Base-by-base conservation (phyloP, 768 basidiomycete genomes). In the Tricholoma sp. region DNA sequence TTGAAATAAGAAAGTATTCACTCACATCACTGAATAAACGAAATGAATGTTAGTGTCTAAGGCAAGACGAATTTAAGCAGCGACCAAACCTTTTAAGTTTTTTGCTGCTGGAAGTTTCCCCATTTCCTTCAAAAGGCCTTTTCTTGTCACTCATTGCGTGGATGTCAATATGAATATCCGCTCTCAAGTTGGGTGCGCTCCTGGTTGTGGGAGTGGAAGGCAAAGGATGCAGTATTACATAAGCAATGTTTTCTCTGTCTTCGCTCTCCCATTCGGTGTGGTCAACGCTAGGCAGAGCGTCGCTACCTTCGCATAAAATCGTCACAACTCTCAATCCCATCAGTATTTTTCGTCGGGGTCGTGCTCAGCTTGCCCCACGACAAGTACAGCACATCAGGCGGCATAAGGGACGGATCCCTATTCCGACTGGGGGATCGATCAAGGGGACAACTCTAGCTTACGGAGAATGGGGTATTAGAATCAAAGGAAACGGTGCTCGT, bases 401-500 rank as follows among this genome's bases (percentile, higher is more conserved):
- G 10, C 94, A 96, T 74, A 97, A 97, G 70, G 95, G 94, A 52
- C 80, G 86, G 45, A 80, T 93, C 44, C 90, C 91, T 7, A 82
- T 95, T 51, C 91, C 91, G 1, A 85, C 72, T 31, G 97, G 96
- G 53, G 97, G 97, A 11, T 94, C 93, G 15, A 90, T 84, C 11
- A 91, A 93, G 67, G 97, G 96, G 18, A 95, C 97, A 4, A 93
- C 93, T 1, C 82, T 98, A 39, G 85, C 91, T 11, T 91, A 84
- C 63, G 97, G 95, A 37, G 88, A 95, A 6, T 99, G 86, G 81
- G 97, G 97, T 9, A 82, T 98, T 47, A 75, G 96, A 53, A 89
- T 97, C 47, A 89, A 90, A 63, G 88, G 87, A 0, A 80, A 89
- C 55, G 91, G 92, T 1, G 81, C 81, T 48, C 78, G 95, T 32